Conservation (phyloP, 75 land plant genomes). For the Isoetes taiwanensis region DNA sequence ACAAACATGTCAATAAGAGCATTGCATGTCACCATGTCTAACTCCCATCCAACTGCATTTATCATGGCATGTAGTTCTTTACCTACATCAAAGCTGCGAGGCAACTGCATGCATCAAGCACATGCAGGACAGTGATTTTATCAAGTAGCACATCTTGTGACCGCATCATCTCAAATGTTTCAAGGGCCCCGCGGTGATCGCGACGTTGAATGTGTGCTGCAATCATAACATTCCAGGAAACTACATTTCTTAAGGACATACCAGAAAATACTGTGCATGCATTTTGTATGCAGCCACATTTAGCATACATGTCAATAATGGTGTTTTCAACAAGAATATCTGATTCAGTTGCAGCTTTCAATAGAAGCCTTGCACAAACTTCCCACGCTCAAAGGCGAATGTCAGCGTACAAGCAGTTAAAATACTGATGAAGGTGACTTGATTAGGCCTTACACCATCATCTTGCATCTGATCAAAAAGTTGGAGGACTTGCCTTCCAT, state of each 20-base stretch:
- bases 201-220: not conserved
- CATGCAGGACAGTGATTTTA: not conserved
- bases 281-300: constrained; percentile 16
- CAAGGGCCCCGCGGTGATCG: not conserved
- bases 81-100: constrained; percentile 5
- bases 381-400: constrained; percentile 9
- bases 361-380: constrained; percentile 6
- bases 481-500: not conserved
- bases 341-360: constrained; percentile 7
- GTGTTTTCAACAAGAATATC: constrained; percentile 14
- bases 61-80: constrained; percentile 4
- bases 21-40: not conserved
- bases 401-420: constrained; percentile 13
- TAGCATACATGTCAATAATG: constrained; percentile 21
- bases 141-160: not conserved
- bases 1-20: constrained; percentile 6
- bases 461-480: constrained; percentile 14
- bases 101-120: constrained; percentile 7
- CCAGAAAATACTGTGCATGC: constrained; percentile 13
- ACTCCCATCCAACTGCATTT: not conserved
- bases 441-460: constrained; percentile 10
- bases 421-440: constrained; percentile 11
- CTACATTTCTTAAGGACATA: constrained; percentile 1
- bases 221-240: constrained; percentile 13
- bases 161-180: constrained; percentile 6